Percentiles rank a stretch among this genome's conserved stretches.
phyloP scores from a whole-genome alignment of 192 early-diverging fungal species.

The Backusella macrospora region DNA sequence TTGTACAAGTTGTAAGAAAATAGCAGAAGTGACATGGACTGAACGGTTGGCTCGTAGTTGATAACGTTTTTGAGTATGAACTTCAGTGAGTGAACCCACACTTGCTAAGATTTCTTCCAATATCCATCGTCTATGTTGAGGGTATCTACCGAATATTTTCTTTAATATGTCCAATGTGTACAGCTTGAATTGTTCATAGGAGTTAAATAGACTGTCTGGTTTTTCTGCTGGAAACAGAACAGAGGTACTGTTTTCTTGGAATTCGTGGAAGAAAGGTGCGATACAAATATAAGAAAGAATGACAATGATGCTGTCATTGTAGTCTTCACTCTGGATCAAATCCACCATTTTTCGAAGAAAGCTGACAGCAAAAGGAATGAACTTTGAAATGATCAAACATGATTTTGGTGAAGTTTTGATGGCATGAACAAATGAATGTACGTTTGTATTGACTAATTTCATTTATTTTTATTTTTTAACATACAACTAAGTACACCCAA shows the following conservation, averaged over 20 bases:
- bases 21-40: constrained; percentile 71
- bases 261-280: constrained; percentile 55
- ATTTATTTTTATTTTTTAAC: no score
- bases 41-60: constrained; percentile 61
- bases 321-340: constrained; percentile 37
- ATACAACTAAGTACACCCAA: no score
- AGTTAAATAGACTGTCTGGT: background rate
- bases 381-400: background rate
- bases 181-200: constrained; percentile 34
- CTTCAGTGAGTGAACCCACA: constrained; percentile 67
- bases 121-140: constrained; percentile 74
- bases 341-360: constrained; percentile 15
- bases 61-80: constrained; percentile 58
- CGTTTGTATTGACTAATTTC: background rate
- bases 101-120: constrained; percentile 85
- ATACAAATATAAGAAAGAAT: constrained; percentile 51
- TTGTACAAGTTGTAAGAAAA: constrained; percentile 76
- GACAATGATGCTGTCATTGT: constrained; percentile 51
- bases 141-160: constrained; percentile 54
- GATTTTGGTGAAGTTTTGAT: background rate
- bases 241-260: background rate
- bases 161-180: constrained; percentile 30
- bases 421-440: background rate
- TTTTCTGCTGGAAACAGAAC: background rate
- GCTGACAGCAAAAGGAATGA: constrained; percentile 21